Evolutionary conservation across 2,329 filamentous ascomycete species (phyloP).

Genomic region (Epichloe bromicola): DNA sequence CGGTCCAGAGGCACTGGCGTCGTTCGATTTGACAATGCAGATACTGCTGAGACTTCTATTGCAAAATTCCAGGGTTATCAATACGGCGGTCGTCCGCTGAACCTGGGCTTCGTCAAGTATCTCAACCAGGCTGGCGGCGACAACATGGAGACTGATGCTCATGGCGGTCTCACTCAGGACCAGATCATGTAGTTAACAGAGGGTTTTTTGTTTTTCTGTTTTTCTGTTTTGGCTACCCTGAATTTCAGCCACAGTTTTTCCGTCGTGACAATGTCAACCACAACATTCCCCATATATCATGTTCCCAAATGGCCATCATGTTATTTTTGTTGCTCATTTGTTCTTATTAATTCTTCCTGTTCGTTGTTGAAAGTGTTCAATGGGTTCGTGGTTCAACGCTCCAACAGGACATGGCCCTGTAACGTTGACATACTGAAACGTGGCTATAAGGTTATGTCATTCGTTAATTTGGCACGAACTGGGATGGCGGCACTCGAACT

Average conservation of each 20-base stretch:
- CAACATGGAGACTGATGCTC: constrained; percentile 72
- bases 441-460: background rate
- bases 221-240: background rate
- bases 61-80: constrained; percentile 96
- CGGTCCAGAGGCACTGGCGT: constrained; percentile 91
- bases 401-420: too few species aligned
- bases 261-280: background rate
- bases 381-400: too few species aligned
- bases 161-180: constrained; percentile 76
- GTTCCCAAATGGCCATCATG: background rate
- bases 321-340: constrained; percentile 1
- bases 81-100: constrained; percentile 88
- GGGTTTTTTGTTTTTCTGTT: background rate
- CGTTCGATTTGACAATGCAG: constrained; percentile 75
- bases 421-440: background rate
- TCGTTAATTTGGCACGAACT: background rate
- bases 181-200: constrained; percentile 71
- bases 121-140: constrained; percentile 55
- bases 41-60: constrained; percentile 87
- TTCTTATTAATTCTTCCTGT: constrained; percentile 29
- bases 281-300: background rate
- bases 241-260: background rate
- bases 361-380: background rate
- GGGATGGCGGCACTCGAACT: background rate
- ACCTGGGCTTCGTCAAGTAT: constrained; percentile 90